These are phyloP conservation scores for Curvularia eragrostidis DNA, from an alignment of 2,329 filamentous ascomycete species.

Conservation along the genomic window DNA sequence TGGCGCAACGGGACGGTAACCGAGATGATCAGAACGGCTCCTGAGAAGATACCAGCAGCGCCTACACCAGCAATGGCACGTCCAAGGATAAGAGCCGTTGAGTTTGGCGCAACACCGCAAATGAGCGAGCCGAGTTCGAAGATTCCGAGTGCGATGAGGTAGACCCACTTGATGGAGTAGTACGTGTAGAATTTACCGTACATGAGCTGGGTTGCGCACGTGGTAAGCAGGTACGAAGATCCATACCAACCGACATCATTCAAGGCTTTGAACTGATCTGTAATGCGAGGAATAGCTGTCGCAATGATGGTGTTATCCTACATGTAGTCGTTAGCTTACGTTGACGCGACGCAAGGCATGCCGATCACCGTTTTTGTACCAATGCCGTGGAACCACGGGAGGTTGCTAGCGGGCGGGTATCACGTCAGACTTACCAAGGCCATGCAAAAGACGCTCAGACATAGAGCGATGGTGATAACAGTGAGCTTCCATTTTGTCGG, in stretches of 20 bases:
- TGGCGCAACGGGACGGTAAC: slow-evolving; percentile 54
- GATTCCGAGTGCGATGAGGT: slow-evolving; percentile 53
- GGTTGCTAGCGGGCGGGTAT: not conserved
- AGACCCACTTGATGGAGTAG: slow-evolving; percentile 57
- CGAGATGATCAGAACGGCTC: slow-evolving; percentile 57
- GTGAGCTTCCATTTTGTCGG: slow-evolving; percentile 44
- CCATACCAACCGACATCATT: slow-evolving; percentile 58
- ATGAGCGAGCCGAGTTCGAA: slow-evolving; percentile 62
- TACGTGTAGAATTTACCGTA: slow-evolving; percentile 56
- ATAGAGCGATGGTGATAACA: slow-evolving; percentile 44
- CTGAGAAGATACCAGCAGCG: slow-evolving; percentile 58
- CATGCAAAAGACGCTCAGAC: slow-evolving; percentile 50
- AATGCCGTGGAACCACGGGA: slow-evolving; percentile 3
- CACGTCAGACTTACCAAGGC: slow-evolving; percentile 38
- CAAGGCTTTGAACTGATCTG: slow-evolving; percentile 56
- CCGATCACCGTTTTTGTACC: slow-evolving; percentile 8
- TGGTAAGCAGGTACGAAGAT: slow-evolving; percentile 52
- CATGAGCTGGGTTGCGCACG: slow-evolving; percentile 50
- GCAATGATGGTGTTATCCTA: slow-evolving; percentile 58
- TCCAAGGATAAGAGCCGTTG: slow-evolving; percentile 59
- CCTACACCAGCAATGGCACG: slow-evolving; percentile 60
- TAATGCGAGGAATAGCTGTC: slow-evolving; percentile 58
- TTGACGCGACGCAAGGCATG: not conserved
- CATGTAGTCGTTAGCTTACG: slow-evolving; percentile 1
- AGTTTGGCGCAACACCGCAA: slow-evolving; percentile 60